These are phyloP conservation scores for Collybia sordida DNA, from an alignment of 768 basidiomycete species.

Conservation along the genomic window DNA sequence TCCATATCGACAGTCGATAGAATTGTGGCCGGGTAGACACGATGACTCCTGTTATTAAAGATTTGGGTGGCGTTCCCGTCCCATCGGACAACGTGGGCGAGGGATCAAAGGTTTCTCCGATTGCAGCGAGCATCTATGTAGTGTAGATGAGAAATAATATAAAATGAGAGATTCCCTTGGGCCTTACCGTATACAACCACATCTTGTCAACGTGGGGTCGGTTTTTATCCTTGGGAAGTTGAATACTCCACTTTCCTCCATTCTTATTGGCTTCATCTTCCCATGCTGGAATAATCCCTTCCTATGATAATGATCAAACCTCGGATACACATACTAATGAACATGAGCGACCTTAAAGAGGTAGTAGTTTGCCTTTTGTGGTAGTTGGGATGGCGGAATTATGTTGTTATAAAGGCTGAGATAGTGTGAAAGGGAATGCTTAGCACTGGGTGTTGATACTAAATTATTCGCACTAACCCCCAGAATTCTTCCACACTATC, in stretches of 20 bases:
- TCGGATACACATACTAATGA: not conserved
- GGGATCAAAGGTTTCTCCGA: constrained; percentile 98
- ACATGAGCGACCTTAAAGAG: constrained; percentile 80
- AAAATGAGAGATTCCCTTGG: not conserved
- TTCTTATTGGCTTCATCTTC: constrained; percentile 96
- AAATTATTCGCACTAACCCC: constrained; percentile 61
- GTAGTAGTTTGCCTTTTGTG: constrained; percentile 98
- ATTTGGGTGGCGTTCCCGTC: constrained; percentile 42
- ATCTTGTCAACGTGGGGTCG: constrained; percentile 81
- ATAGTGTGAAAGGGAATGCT: constrained; percentile 19
- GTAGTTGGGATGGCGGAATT: constrained; percentile 89
- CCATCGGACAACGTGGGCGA: constrained; percentile 55
- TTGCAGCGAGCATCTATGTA: constrained; percentile 94
- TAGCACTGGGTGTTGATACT: constrained; percentile 8
- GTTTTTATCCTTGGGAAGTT: constrained; percentile 95
- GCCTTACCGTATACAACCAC: constrained; percentile 93
- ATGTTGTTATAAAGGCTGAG: constrained; percentile 93
- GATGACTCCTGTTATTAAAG: constrained; percentile 90
- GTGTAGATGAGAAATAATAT: constrained; percentile 4
- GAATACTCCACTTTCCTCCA: constrained; percentile 99
- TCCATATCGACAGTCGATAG: constrained; percentile 98
- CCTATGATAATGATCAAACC: constrained; percentile 43
- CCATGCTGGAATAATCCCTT: constrained; percentile 96
- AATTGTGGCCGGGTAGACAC: constrained; percentile 93
- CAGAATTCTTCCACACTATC: constrained; percentile 99